Evolutionary conservation across 2,329 filamentous ascomycete species (phyloP).

Genomic region (Beauveria bassiana): DNA sequence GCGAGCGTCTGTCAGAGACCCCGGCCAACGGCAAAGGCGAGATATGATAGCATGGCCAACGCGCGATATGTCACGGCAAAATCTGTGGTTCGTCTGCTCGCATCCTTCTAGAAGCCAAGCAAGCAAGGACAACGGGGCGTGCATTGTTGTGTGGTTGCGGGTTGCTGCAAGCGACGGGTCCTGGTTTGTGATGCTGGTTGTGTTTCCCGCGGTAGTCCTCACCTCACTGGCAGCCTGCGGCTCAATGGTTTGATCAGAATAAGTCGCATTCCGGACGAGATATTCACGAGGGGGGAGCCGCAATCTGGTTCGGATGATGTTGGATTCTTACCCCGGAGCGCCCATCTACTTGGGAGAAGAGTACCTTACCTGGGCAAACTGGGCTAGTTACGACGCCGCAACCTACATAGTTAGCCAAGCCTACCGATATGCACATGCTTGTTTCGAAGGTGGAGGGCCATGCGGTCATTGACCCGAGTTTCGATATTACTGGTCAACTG

Average conservation of each 20-base stretch:
- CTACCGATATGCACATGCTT: neutral
- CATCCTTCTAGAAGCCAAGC: conserved; percentile 1
- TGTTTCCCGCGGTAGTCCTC: neutral
- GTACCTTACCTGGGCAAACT: neutral
- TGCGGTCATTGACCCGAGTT: neutral
- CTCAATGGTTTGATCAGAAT: too few relatives aligned
- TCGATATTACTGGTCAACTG: neutral
- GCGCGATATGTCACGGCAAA: neutral
- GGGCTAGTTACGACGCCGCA: neutral
- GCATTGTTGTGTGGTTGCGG: neutral
- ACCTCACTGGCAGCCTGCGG: neutral
- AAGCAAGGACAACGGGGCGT: neutral
- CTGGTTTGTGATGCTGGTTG: neutral
- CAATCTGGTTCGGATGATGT: neutral
- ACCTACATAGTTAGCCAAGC: neutral
- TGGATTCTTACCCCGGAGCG: neutral
- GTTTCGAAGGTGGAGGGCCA: neutral
- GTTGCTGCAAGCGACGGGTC: neutral
- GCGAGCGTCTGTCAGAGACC: neutral
- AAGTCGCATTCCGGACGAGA: neutral
- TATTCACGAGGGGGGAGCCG: neutral
- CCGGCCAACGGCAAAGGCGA: neutral
- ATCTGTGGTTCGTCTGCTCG: neutral
- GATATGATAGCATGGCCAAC: neutral
- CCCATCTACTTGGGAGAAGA: neutral